phyloP scores from a whole-genome alignment of 2,329 filamentous ascomycete genomes.

The Didymella pinodella region DNA sequence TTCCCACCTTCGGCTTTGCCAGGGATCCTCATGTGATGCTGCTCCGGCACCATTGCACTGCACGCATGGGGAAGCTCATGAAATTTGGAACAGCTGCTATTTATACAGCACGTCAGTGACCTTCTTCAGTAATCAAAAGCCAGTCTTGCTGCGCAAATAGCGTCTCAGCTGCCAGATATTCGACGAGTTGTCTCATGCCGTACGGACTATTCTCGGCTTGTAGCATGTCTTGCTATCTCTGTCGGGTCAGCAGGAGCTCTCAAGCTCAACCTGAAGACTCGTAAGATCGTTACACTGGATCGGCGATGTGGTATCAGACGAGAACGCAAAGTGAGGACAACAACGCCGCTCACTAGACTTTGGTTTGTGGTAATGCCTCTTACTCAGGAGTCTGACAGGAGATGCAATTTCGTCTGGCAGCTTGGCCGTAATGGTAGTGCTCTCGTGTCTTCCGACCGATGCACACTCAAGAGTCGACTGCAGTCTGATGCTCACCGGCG shows the following conservation, averaged over 20 bases:
- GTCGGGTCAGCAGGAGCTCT: neutral
- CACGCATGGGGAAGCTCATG: neutral
- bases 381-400: neutral
- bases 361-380: neutral
- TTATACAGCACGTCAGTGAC: neutral
- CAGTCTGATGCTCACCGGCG: neutral
- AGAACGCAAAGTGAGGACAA: neutral
- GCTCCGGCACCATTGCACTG: neutral
- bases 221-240: neutral
- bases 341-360: neutral
- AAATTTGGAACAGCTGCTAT: neutral
- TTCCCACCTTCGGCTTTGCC: neutral
- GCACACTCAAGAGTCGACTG: neutral
- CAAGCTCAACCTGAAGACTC: neutral
- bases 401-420: neutral
- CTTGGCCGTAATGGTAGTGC: neutral
- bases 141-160: neutral
- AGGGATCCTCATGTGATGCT: constrained; percentile 9
- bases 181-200: neutral
- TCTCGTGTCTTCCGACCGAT: neutral
- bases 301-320: neutral
- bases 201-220: neutral
- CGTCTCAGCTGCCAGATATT: neutral
- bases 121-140: neutral
- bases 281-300: neutral